phyloP scores from a whole-genome alignment of 192 early-diverging fungal species.

The Rhizophagus prolifer region DNA sequence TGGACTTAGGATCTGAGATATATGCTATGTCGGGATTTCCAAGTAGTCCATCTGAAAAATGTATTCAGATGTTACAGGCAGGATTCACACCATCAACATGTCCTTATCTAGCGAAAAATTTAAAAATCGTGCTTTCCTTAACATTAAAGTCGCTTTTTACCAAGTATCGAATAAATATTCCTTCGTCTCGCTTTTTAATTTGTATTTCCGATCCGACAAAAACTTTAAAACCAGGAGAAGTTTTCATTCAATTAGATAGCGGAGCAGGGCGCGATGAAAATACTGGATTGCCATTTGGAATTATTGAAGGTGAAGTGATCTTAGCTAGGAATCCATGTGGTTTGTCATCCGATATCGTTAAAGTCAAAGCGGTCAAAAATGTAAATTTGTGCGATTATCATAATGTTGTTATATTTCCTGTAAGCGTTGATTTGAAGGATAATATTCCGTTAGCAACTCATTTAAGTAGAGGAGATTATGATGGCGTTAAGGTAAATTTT shows the following conservation, averaged over 20 bases:
- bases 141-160: conserved; percentile 17
- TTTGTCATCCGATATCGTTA: conserved; percentile 9
- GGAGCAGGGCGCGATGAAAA: conserved; percentile 28
- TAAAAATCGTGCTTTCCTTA: conserved; percentile 25
- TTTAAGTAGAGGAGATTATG: conserved; percentile 28
- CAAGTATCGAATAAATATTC: conserved; percentile 35
- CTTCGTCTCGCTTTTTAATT: conserved; percentile 33
- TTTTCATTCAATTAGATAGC: conserved; percentile 35
- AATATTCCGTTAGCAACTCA: conserved; percentile 5
- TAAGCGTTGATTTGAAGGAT: no score
- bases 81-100: conserved; percentile 36
- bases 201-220: conserved; percentile 40
- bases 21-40: conserved; percentile 33
- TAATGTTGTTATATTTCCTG: conserved; percentile 29
- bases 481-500: conserved; percentile 24
- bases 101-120: conserved; percentile 33
- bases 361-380: conserved; percentile 13
- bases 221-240: conserved; percentile 29
- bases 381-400: background rate
- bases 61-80: conserved; percentile 34
- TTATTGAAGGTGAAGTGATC: conserved; percentile 35
- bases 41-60: conserved; percentile 15
- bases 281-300: conserved; percentile 23
- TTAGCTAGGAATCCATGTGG: conserved; percentile 11
- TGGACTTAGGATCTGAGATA: background rate